A percentile compares a stretch with the other conserved stretches of the same genome.
Evolutionary conservation across 805 yeast genomes (phyloP).

Genomic region (Hanseniaspora taiwanica): DNA sequence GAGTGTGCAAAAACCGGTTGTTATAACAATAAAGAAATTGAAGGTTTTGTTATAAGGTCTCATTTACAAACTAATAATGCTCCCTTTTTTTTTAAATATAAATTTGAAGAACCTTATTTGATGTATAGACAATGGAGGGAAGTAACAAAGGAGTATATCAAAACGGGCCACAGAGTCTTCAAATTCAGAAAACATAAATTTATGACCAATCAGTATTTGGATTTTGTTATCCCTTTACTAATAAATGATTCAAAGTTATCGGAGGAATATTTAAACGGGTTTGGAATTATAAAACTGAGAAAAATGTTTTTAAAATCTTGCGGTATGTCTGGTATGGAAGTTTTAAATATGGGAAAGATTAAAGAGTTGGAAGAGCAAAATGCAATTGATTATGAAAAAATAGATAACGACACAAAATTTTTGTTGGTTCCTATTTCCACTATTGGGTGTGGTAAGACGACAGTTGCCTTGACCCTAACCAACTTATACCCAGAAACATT

Average conservation of each 20-base stretch:
- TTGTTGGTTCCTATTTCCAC: slow-evolving; percentile 76
- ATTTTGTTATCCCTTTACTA: slow-evolving; percentile 48
- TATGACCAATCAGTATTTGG: slow-evolving; percentile 54
- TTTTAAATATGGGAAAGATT: slow-evolving; percentile 33
- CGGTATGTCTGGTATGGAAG: slow-evolving; percentile 47
- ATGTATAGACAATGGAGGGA: slow-evolving; percentile 88
- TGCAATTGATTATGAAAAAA: slow-evolving; percentile 22
- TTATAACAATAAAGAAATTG: slow-evolving; percentile 60
- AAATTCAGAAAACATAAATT: slow-evolving; percentile 39
- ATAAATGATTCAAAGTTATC: slow-evolving; percentile 33
- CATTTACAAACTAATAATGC: slow-evolving; percentile 15
- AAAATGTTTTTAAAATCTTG: slow-evolving; percentile 42
- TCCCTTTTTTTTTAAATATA: slow-evolving; percentile 79
- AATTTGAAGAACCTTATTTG: slow-evolving; percentile 89
- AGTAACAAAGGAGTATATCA: slow-evolving; percentile 50
- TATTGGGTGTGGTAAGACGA: slow-evolving; percentile 91
- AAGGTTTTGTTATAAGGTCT: slow-evolving; percentile 87
- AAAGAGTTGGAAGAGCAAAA: slow-evolving; percentile 28
- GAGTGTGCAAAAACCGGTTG: slow-evolving; percentile 52
- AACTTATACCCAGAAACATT: slow-evolving; percentile 42
- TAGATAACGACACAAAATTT: slow-evolving; percentile 34
- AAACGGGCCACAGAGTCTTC: slow-evolving; percentile 14
- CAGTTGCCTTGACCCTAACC: slow-evolving; percentile 49
- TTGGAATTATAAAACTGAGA: slow-evolving; percentile 65
- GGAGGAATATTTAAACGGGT: slow-evolving; percentile 37